Conservation (phyloP, 495 filamentous ascomycete genomes). For the Polyplosphaeria fusca region DNA sequence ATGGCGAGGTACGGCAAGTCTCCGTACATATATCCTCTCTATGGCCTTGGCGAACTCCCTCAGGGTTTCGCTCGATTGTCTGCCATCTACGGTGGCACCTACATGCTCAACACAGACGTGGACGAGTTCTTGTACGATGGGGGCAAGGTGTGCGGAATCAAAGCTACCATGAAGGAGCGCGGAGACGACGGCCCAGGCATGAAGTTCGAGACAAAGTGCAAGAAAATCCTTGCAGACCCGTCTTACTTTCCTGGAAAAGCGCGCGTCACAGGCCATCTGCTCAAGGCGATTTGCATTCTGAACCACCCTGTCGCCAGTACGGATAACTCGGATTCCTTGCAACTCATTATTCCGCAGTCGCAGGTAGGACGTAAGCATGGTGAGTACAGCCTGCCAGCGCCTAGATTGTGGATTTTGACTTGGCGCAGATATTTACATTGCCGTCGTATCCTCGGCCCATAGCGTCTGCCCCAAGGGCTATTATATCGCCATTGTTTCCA, state of each 20-base stretch:
- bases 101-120: constrained; percentile 95
- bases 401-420: constrained; percentile 27
- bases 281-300: constrained; percentile 95
- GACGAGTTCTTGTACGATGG: constrained; percentile 83
- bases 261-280: constrained; percentile 77
- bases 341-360: constrained; percentile 96
- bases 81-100: constrained; percentile 97
- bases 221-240: constrained; percentile 93
- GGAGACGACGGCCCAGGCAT: constrained; percentile 74
- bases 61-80: constrained; percentile 97
- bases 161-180: constrained; percentile 88
- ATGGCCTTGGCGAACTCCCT: constrained; percentile 94
- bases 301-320: constrained; percentile 91
- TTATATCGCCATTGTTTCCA: constrained; percentile 97
- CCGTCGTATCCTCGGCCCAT: constrained; percentile 90
- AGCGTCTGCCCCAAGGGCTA: constrained; percentile 99
- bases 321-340: constrained; percentile 82
- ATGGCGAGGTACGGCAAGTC: constrained; percentile 98
- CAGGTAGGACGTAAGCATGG: constrained; percentile 94
- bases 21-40: constrained; percentile 98
- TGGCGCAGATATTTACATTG: constrained; percentile 87
- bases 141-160: constrained; percentile 85
- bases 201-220: constrained; percentile 93
- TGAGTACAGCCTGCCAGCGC: constrained; percentile 55
- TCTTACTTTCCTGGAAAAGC: constrained; percentile 94